Evolutionary conservation across 2,329 filamentous ascomycete genomes (phyloP), one percentile per base, ranked within the genome.

Genomic region (Trichoderma sp.): DNA sequence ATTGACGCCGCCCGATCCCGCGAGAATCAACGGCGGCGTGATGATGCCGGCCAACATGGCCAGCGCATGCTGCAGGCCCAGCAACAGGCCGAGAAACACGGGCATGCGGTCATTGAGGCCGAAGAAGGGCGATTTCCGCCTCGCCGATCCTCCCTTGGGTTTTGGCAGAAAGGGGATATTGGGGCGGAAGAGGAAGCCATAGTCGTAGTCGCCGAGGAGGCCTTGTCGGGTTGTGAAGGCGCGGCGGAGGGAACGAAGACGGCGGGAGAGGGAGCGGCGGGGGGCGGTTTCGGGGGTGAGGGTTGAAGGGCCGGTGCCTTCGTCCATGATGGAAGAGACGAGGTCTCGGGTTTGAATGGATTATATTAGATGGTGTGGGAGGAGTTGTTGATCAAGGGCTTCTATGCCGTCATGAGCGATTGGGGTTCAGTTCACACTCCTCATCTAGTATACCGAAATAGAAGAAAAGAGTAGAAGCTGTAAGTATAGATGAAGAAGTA

Each of bases 201-300:
- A 97, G 84, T 97, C 91, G 79, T 97, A 97, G 74, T 89, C 85
- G 71, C 94, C 94, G 68, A 97, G 79, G 30, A 97, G 85, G 14
- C 94, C 94, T 1, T 94, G 86, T 70, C 83, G 89, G 56, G 86
- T 88, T 66, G 84, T 79, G 71, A 88, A 84, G 6, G 81, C 80
- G 69, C 79, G 81, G 37, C 69, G 71, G 24, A 78, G 46, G 26
- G 74, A 74, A 56, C 73, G 72, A 55, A 76, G 61, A 14, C 69
- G 70, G 30, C 76, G 76, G 61, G 76, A 70, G 39, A 72, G 24
- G 60, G 79, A 59, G 39, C 72, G 71, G 73, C 76, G 81, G 21
- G 79, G 76, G 7, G 75, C 71, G 34, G 75, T 71, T 60, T 77
- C 77, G 18, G 84, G 83, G 71, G 80, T 78, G 74, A 87, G 85